Evolutionary conservation across 2,329 filamentous ascomycete species (phyloP).

Genomic region (Clonostachys rosea): DNA sequence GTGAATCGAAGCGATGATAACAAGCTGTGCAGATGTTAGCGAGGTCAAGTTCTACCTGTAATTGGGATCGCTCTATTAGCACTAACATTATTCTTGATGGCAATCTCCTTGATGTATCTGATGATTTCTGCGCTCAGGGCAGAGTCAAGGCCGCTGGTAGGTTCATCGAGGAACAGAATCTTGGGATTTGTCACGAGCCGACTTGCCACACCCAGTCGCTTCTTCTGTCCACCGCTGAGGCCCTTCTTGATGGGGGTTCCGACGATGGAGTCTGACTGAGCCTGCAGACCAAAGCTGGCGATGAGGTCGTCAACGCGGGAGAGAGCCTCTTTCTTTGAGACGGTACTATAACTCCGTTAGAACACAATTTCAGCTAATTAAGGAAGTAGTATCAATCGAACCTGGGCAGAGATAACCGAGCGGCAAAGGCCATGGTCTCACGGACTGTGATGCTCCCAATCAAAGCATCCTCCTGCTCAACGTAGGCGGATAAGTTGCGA

Average conservation of each 20-base stretch:
- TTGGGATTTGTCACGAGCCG: slow-evolving; percentile 78
- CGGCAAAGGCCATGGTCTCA: slow-evolving; percentile 76
- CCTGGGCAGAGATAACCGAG: slow-evolving; percentile 48
- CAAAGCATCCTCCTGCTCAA: slow-evolving; percentile 84
- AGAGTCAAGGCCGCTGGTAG: slow-evolving; percentile 79
- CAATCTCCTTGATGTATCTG: slow-evolving; percentile 64
- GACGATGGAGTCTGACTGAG: slow-evolving; percentile 67
- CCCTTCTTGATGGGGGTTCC: slow-evolving; percentile 82
- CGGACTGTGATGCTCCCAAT: slow-evolving; percentile 76
- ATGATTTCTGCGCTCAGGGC: slow-evolving; percentile 73
- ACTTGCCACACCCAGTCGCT: slow-evolving; percentile 72
- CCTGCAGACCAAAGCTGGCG: slow-evolving; percentile 66
- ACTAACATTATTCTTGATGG: slow-evolving; percentile 56
- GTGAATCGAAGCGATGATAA: slow-evolving; percentile 80
- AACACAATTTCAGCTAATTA: neutral
- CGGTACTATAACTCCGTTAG: slow-evolving; percentile 13
- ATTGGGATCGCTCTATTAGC: neutral
- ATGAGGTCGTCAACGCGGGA: slow-evolving; percentile 63
- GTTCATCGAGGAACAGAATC: slow-evolving; percentile 79
- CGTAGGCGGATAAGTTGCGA: slow-evolving; percentile 66
- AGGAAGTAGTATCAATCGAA: neutral
- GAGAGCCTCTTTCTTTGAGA: slow-evolving; percentile 49
- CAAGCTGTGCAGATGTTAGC: slow-evolving; percentile 41
- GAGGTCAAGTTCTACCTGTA: neutral
- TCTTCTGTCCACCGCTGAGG: slow-evolving; percentile 81